Conservation (phyloP, 2,329 filamentous ascomycete species). For the Phyllosticta paracitricarpa region DNA sequence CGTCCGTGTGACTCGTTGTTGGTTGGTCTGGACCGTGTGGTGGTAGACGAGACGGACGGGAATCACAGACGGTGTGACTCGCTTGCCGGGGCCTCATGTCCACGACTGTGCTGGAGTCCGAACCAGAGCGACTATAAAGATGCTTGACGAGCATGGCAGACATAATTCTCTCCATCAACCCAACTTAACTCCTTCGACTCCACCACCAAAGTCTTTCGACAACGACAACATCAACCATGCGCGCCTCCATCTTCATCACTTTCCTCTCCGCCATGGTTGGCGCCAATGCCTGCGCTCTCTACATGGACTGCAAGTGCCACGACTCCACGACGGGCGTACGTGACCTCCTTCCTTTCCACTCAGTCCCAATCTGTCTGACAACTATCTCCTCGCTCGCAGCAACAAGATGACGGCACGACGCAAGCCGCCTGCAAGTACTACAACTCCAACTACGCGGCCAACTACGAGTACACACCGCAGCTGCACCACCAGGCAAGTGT, state of each 20-base stretch:
- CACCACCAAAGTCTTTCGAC: not conserved
- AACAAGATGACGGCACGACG: not conserved
- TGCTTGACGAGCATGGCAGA: too few relatives aligned
- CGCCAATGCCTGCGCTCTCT: constrained; percentile 1
- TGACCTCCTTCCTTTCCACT: not conserved
- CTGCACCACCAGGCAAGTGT: not conserved
- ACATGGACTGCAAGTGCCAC: constrained; percentile 1
- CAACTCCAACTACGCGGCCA: not conserved
- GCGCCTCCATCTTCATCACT: not conserved
- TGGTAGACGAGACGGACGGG: too few relatives aligned
- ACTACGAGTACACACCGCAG: not conserved
- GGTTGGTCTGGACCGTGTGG: too few relatives aligned
- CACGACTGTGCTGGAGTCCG: too few relatives aligned
- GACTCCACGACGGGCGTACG: not conserved
- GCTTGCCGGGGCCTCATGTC: too few relatives aligned
- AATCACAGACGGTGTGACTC: too few relatives aligned
- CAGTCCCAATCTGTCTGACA: not conserved
- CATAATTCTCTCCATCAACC: not conserved
- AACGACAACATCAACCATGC: not conserved
- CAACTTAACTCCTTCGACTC: not conserved
- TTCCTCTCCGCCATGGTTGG: not conserved
- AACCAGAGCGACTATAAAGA: too few relatives aligned
- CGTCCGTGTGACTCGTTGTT: not conserved
- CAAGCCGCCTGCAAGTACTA: constrained; percentile 2
- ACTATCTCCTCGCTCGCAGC: not conserved